phyloP scores from a whole-genome alignment of 768 basidiomycete genomes.

The Suillus hirtellus region DNA sequence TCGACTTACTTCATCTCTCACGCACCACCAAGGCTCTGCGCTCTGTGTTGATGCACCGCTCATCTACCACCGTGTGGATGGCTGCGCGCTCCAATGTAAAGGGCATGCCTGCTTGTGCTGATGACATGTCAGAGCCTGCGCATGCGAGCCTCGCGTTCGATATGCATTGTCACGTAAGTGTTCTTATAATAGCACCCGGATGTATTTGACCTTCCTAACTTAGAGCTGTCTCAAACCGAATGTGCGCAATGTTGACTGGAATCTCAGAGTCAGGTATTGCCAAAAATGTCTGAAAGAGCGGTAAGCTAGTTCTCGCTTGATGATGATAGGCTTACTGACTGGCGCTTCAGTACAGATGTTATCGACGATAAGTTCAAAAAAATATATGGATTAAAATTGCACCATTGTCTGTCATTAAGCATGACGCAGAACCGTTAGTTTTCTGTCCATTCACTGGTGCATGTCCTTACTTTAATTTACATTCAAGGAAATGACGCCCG shows the following conservation, averaged over 20 bases:
- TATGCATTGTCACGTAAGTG: conserved; percentile 32
- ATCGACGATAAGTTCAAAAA: background rate
- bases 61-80: conserved; percentile 27
- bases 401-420: background rate
- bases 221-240: conserved; percentile 10
- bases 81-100: conserved; percentile 21
- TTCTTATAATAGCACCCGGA: background rate
- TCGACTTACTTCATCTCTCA: conserved; percentile 34
- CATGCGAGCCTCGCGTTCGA: conserved; percentile 32
- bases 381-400: background rate
- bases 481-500: background rate
- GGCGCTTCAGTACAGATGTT: background rate
- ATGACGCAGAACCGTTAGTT: background rate
- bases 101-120: conserved; percentile 28
- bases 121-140: conserved; percentile 29
- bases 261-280: conserved; percentile 9
- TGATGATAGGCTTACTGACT: background rate
- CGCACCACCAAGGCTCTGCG: conserved; percentile 33
- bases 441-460: background rate
- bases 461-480: background rate
- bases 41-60: conserved; percentile 25
- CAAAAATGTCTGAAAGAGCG: conserved; percentile 8
- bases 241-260: conserved; percentile 11
- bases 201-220: background rate
- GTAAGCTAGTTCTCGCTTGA: background rate